A percentile compares a stretch with the other conserved stretches of the same genome.
Conservation (phyloP, 225 moss, liverwort and hornwort species). For the Lunularia cruciata region DNA sequence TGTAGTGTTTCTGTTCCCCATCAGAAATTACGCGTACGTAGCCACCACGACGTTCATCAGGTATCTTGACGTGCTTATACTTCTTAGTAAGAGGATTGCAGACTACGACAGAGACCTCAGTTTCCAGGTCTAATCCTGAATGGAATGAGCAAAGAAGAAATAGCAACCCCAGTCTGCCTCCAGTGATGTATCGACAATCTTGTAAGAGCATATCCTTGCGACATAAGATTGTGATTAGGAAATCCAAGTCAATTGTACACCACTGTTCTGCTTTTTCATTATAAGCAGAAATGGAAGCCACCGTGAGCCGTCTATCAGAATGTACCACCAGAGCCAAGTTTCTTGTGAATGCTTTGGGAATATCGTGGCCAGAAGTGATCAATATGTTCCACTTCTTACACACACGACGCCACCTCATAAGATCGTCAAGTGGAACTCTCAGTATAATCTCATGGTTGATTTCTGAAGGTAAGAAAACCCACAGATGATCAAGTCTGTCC, state of each 20-base stretch:
- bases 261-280: neutral
- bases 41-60: neutral
- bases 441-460: neutral
- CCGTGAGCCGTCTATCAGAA: no score
- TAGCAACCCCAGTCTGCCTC: neutral
- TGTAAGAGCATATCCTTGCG: neutral
- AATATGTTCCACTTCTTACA: conserved; percentile 8
- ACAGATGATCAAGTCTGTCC: no score
- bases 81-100: conserved; percentile 8
- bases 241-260: neutral
- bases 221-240: neutral
- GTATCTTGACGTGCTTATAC: neutral
- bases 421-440: conserved; percentile 5
- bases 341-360: neutral
- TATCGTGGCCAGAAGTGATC: neutral
- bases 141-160: neutral
- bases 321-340: neutral
- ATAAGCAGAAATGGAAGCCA: neutral
- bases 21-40: neutral
- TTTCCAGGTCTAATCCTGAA: neutral
- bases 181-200: neutral
- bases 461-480: neutral
- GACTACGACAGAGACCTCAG: neutral
- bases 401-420: neutral
- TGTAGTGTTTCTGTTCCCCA: neutral